These are phyloP conservation scores for Podaxis sp. DNA, from an alignment of 768 basidiomycete species.

Conservation along the genomic window DNA sequence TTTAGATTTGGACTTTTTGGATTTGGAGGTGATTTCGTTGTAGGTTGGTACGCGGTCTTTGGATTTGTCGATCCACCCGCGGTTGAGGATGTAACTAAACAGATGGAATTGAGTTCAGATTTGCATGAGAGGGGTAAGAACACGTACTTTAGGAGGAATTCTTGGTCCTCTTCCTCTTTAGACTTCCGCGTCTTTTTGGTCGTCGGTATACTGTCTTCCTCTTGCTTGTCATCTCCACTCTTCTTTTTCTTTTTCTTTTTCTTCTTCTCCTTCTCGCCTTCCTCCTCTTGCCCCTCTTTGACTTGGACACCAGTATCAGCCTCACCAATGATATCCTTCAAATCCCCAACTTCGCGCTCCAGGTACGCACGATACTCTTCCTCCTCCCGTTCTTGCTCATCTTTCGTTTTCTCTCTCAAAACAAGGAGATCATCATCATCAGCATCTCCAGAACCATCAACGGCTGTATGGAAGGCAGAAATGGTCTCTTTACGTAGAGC, in stretches of 20 bases:
- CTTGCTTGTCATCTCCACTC: constrained; percentile 21
- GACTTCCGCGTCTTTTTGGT: constrained; percentile 29
- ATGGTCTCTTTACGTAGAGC: constrained; percentile 79
- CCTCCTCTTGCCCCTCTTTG: constrained; percentile 14
- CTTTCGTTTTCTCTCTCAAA: constrained; percentile 72
- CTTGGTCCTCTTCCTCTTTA: constrained; percentile 71
- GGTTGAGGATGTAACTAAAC: constrained; percentile 89
- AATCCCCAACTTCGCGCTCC: constrained; percentile 78
- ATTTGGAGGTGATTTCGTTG: constrained; percentile 53
- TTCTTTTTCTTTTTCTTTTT: constrained; percentile 46
- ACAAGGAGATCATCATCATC: constrained; percentile 64
- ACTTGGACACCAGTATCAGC: constrained; percentile 24
- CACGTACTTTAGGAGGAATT: constrained; percentile 87
- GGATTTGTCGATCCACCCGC: constrained; percentile 92
- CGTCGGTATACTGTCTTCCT: background rate
- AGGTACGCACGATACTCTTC: constrained; percentile 85
- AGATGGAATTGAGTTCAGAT: background rate
- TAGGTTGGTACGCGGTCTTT: constrained; percentile 80
- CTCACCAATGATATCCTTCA: constrained; percentile 65
- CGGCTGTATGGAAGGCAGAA: constrained; percentile 67
- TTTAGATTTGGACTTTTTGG: constrained; percentile 25
- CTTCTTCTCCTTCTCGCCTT: constrained; percentile 29
- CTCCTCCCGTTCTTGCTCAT: constrained; percentile 75
- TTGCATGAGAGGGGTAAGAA: background rate
- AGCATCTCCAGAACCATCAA: constrained; percentile 33